A percentile compares a stretch with the other conserved stretches of the same genome.
Conservation (phyloP, 1,284 basidiomycete species). For the Microbotryum violaceum region DNA sequence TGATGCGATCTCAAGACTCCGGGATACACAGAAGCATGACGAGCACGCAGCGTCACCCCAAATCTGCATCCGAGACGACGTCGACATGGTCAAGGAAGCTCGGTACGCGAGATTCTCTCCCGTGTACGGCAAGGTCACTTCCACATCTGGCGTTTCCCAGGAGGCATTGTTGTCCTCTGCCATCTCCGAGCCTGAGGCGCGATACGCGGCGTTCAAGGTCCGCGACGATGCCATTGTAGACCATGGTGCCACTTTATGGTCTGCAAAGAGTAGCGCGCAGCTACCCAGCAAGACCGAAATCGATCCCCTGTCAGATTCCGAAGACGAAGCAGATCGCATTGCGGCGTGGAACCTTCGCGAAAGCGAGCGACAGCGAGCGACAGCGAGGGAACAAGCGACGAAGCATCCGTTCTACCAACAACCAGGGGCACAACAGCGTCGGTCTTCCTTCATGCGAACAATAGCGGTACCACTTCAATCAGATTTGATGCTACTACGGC, state of each 20-base stretch:
- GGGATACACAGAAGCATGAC: too few relatives aligned
- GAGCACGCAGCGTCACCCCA: background rate
- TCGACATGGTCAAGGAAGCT: background rate
- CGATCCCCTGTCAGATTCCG: constrained; percentile 20
- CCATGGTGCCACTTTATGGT: constrained; percentile 1
- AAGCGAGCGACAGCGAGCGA: background rate
- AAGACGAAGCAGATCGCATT: constrained; percentile 9
- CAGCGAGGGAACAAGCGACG: background rate
- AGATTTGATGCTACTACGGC: constrained; percentile 11
- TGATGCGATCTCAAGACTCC: constrained; percentile 9
- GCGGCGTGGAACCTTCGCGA: background rate
- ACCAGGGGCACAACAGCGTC: background rate
- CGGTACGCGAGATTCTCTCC: constrained; percentile 9
- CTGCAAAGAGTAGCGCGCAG: background rate
- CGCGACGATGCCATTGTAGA: constrained; percentile 6
- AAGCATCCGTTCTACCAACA: background rate
- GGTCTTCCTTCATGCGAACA: background rate
- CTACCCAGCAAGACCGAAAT: constrained; percentile 3
- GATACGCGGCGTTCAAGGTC: constrained; percentile 12
- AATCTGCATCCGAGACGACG: background rate
- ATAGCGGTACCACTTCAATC: constrained; percentile 3
- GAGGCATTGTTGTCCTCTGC: constrained; percentile 12
- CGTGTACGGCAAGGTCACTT: constrained; percentile 18
- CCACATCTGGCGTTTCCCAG: constrained; percentile 11
- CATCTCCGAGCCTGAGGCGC: constrained; percentile 3